These are phyloP conservation scores for Lablab purpureus DNA, from an alignment of 306 rosid species.

Conservation along the genomic window DNA sequence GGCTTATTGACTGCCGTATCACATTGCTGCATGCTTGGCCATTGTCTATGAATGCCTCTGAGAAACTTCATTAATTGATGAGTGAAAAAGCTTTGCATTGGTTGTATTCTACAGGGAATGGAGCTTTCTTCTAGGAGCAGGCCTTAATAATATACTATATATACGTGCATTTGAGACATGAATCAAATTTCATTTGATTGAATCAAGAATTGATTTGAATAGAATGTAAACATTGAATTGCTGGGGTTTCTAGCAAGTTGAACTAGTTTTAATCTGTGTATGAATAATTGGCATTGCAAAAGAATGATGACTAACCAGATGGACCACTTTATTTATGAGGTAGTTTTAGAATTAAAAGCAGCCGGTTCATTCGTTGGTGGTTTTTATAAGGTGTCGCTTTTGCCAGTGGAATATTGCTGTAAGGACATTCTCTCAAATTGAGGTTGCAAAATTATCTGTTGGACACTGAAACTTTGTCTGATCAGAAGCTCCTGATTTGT, in stretches of 20 bases:
- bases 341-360: slow-evolving; percentile 53
- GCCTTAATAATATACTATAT: neutral
- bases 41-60: neutral
- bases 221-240: neutral
- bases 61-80: slow-evolving; percentile 20
- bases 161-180: slow-evolving; percentile 1
- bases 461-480: slow-evolving; percentile 36
- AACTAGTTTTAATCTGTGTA: neutral
- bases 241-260: neutral
- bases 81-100: neutral
- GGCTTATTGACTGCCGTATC: slow-evolving; percentile 42
- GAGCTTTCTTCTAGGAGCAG: slow-evolving; percentile 1
- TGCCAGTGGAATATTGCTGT: slow-evolving; percentile 48
- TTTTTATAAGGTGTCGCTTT: slow-evolving; percentile 33
- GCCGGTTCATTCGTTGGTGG: slow-evolving; percentile 46
- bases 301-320: slow-evolving; percentile 31
- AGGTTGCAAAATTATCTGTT: slow-evolving; percentile 42
- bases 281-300: slow-evolving; percentile 17
- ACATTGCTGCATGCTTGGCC: slow-evolving; percentile 44
- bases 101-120: slow-evolving; percentile 22
- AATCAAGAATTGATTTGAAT: slow-evolving; percentile 15
- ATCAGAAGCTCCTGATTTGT: slow-evolving; percentile 29
- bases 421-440: slow-evolving; percentile 57
- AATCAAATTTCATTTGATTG: neutral
- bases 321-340: slow-evolving; percentile 58